Conservation (phyloP, 805 yeast species). For the Metschnikowia henanensis region DNA sequence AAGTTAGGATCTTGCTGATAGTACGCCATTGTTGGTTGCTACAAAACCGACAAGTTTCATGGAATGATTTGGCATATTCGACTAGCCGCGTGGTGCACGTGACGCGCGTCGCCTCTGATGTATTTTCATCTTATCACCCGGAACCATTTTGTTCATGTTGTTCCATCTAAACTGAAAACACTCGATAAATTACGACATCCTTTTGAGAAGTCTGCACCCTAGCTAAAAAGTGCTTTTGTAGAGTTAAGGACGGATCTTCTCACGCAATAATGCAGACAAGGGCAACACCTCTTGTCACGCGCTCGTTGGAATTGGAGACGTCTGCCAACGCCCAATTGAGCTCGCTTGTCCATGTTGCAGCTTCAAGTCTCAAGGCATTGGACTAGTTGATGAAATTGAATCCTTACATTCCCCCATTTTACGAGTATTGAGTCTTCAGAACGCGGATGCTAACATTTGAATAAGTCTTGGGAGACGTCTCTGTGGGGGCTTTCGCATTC, state of each 20-base stretch:
- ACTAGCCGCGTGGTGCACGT: conserved; percentile 6
- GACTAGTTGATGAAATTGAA: not conserved
- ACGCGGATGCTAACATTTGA: not conserved
- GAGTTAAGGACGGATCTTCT: too few relatives aligned
- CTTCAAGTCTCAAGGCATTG: not conserved
- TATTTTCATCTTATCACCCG: too few relatives aligned
- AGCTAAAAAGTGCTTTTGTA: too few relatives aligned
- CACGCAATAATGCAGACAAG: too few relatives aligned
- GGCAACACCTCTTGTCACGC: too few relatives aligned
- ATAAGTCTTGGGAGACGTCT: too few relatives aligned
- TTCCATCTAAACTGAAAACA: too few relatives aligned
- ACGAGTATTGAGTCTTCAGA: not conserved
- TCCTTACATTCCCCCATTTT: not conserved
- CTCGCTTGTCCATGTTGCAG: not conserved
- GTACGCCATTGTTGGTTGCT: conserved; percentile 36
- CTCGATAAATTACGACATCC: too few relatives aligned
- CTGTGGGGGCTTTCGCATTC: too few relatives aligned
- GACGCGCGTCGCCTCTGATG: not conserved
- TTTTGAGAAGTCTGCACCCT: too few relatives aligned
- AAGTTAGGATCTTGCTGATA: conserved; percentile 41
- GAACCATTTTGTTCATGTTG: too few relatives aligned
- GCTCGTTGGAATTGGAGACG: not conserved
- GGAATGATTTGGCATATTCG: not conserved
- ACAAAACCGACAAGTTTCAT: too few relatives aligned
- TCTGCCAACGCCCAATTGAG: not conserved